Percentiles rank a stretch among this genome's conserved stretches.
Evolutionary conservation across 1,284 basidiomycete genomes (phyloP).

Genomic region (Meripilus lineatus): DNA sequence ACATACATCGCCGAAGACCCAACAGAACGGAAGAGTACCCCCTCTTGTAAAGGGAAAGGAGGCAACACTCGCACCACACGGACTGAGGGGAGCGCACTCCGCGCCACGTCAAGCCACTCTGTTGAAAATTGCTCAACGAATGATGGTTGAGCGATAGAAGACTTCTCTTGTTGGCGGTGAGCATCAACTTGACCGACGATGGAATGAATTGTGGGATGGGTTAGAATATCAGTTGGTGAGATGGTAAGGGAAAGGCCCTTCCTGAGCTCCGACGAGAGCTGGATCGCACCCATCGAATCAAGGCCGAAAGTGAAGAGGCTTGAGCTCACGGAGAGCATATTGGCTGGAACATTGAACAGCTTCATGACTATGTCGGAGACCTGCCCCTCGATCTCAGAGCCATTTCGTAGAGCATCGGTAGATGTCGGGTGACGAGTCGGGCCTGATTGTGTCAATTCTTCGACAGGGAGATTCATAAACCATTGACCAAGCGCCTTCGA

Average conservation of each 20-base stretch:
- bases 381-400: not conserved
- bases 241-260: conserved; percentile 24
- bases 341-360: conserved; percentile 12
- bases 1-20: conserved; percentile 38
- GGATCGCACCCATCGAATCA: conserved; percentile 39
- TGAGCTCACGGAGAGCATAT: conserved; percentile 11
- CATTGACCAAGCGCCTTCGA: conserved; percentile 34
- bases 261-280: conserved; percentile 34
- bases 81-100: conserved; percentile 19
- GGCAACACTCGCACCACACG: conserved; percentile 35
- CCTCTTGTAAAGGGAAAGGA: conserved; percentile 45
- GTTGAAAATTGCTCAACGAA: conserved; percentile 24
- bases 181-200: conserved; percentile 30
- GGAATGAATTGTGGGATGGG: conserved; percentile 29
- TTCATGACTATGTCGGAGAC: conserved; percentile 15
- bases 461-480: conserved; percentile 32
- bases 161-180: not conserved
- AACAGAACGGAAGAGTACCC: conserved; percentile 40
- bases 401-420: not conserved
- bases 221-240: conserved; percentile 39
- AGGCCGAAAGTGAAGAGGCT: conserved; percentile 44
- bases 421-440: conserved; percentile 14
- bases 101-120: conserved; percentile 24
- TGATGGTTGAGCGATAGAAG: conserved; percentile 3
- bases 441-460: conserved; percentile 19